Base-by-base conservation (phyloP, 2,329 filamentous ascomycete genomes). In the Colletotrichum sublineola region DNA sequence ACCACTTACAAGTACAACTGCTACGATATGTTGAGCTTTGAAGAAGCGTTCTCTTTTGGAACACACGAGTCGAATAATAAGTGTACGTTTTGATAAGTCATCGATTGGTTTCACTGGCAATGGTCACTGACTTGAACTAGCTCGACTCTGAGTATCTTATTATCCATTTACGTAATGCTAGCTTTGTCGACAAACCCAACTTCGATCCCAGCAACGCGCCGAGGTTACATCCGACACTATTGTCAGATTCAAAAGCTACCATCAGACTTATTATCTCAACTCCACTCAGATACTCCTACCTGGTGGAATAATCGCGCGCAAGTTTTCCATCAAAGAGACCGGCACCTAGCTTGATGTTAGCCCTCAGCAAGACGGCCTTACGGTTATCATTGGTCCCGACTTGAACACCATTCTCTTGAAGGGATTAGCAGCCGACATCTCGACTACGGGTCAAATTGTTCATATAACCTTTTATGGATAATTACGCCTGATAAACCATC, bases 91-190 rank as follows among this genome's bases (percentile, higher is more conserved):
- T 89, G 55, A 88, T 91, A 81, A 83, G 87, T 83, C 4, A 24
- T 24, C 1, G 24, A 24, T 24, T 24, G 24, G 24, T 24, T 24
- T 24, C 24, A 24, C 8, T 14, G 33, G n/a, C 11, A 8, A 48
- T 4, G 29, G 5, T 38, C 20, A 5, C 24, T 62, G n/a, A 44
- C 29, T 3, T 2, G 20, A 9, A 24, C 11, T 18, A 78, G 89
- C 88, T 88, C 62, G 88, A 90, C 77, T 83, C 86, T 71, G 87
- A 86, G 46, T 93, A 90, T 82, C 78, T 94, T 60, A 84, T 93
- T 75, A 86, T 92, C 46, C 92, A 91, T 2, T 93, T 92, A 75
- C 90, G 93, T 73, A 87, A 88, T 77, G 91, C 91, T 77, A 84
- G 82, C 55, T 81, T 85, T 31, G 87, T 91, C 78, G 76, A 77